A percentile compares a stretch with the other conserved stretches of the same genome.
Conservation (phyloP, 2,329 filamentous ascomycete species). For the Cytospora chrysosperma region DNA sequence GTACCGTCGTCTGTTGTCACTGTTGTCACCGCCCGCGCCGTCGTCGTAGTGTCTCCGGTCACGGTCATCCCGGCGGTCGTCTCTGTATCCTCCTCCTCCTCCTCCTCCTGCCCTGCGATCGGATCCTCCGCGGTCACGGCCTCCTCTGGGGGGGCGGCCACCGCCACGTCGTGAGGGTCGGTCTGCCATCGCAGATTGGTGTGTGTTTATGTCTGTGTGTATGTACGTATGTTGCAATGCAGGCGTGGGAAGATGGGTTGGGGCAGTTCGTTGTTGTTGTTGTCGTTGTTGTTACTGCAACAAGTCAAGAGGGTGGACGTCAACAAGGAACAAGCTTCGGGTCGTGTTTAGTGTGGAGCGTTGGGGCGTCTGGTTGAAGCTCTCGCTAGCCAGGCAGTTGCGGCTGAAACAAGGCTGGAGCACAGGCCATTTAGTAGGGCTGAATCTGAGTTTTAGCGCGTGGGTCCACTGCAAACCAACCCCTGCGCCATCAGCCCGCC, state of each 20-base stretch:
- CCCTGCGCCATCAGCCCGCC: no score
- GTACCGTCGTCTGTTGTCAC: slow-evolving; percentile 28
- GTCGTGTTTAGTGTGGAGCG: neutral
- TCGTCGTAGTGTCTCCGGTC: slow-evolving; percentile 35
- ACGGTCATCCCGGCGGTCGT: slow-evolving; percentile 37
- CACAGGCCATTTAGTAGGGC: slow-evolving; percentile 3
- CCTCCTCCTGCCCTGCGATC: slow-evolving; percentile 32
- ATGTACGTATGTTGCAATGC: neutral
- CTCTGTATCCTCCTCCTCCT: slow-evolving; percentile 27
- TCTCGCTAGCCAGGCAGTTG: slow-evolving; percentile 5
- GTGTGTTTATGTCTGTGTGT: neutral
- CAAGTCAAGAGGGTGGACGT: neutral
- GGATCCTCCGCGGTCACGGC: slow-evolving; percentile 14
- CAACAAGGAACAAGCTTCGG: neutral
- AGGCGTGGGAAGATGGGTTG: neutral
- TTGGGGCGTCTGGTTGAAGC: neutral
- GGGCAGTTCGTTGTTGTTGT: neutral
- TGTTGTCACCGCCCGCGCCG: slow-evolving; percentile 28
- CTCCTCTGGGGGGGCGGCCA: slow-evolving; percentile 23
- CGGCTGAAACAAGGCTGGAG: slow-evolving; percentile 19
- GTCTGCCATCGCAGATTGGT: slow-evolving; percentile 13
- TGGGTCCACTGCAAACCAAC: slow-evolving; percentile 9
- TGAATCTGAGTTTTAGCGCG: slow-evolving; percentile 7
- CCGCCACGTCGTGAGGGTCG: slow-evolving; percentile 17
- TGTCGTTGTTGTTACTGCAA: neutral